Evolutionary conservation across 345 rosid species (phyloP), one percentile per base, ranked within the genome.

Genomic region (Cardamine resedifolia): DNA sequence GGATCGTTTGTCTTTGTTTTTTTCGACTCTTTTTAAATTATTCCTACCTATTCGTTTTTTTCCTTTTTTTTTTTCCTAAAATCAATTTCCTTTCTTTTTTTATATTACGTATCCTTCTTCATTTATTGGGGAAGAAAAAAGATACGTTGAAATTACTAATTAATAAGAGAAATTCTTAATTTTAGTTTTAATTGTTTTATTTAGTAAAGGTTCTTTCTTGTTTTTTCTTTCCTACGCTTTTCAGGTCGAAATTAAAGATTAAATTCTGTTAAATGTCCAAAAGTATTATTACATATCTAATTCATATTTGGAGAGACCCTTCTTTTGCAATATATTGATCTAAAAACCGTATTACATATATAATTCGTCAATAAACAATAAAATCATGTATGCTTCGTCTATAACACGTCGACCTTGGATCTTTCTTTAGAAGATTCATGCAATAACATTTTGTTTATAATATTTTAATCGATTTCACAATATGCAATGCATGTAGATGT

Each of bases 161-260:
- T 62, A 69, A 75, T 62, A 60, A 68, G 65, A 53, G 65, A 34
- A 68, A 24, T 30, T 75, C 74, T 62, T 62, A 75, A 76, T 60
- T 68, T 23, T 75, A 75, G 79, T 39, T 7, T 58, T 4, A 21
- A 12, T 30, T 52, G 10, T 68, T 51, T 68, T 30, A 41, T 61
- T 75, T 75, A 68, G 79, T 61, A 75, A 73, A 68, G 36, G 27
- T 55, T 58, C 4, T 39, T 58, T 74, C 1, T 41, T 39, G 26
- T 14, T 51, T n/a, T 45, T 7, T 52, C 26, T 45, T 7, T 52
- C 26, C 10, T 44, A 44, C 56, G 15, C 14, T 44, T 53, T 51
- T 51, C 43, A 53, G 20, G 27, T 53, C 2, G 41, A 6, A 20
- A 60, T 0, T 23, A 4, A 73, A 43, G 9, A 57, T 36, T 39